Conservation (phyloP, 2,329 filamentous ascomycete genomes). For the Didymella lethalis region DNA sequence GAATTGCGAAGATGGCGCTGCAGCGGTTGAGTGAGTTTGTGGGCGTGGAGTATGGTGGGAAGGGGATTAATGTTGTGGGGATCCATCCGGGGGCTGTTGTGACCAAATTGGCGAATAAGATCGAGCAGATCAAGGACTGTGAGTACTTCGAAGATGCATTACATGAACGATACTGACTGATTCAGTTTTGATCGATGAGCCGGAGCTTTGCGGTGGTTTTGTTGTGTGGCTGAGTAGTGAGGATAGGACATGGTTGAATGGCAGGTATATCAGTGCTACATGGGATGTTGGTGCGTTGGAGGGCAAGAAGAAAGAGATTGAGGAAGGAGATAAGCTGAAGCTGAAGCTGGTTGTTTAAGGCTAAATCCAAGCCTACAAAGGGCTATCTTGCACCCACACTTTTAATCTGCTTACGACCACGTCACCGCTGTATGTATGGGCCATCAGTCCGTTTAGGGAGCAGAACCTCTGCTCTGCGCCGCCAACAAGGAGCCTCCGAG, state of each 20-base stretch:
- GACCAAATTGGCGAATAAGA: constrained; percentile 27
- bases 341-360: constrained; percentile 23
- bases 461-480: no score
- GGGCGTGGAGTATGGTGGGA: constrained; percentile 50
- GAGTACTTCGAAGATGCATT: neutral
- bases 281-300: constrained; percentile 40
- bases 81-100: constrained; percentile 42
- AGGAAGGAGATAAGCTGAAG: constrained; percentile 36
- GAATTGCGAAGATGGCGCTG: constrained; percentile 60
- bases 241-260: constrained; percentile 31
- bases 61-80: constrained; percentile 33
- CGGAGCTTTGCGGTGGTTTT: constrained; percentile 24
- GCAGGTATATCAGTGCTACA: constrained; percentile 29
- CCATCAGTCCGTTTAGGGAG: no score
- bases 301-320: constrained; percentile 33
- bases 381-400: no score
- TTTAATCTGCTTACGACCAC: no score
- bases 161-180: neutral
- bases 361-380: neutral
- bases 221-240: constrained; percentile 36
- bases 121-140: constrained; percentile 10
- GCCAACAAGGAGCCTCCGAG: no score
- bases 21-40: constrained; percentile 60
- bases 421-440: no score
- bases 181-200: constrained; percentile 17